Evolutionary conservation across 495 filamentous ascomycete species (phyloP), one percentile per base, ranked within the genome.

Genomic region (Chaetomidium leptoderma): DNA sequence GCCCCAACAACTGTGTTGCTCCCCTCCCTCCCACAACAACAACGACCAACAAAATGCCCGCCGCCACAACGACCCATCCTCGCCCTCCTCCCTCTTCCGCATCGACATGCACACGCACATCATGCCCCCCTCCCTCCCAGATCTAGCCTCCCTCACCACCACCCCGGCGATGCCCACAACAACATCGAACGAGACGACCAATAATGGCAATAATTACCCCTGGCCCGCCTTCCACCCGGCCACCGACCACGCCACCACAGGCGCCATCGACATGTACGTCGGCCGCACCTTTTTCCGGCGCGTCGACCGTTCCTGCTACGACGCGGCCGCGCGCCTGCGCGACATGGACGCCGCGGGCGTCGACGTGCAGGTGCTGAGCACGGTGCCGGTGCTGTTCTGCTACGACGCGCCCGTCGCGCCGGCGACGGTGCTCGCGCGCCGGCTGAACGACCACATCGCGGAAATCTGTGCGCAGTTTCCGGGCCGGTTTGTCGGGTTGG

Each of bases 71-170:
- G 14, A 42, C 53, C 47, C 17, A 8, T 53, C 44, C 24, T 49
- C 36, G 47, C 58, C 45, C 1, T 27, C 51, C 17, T 53, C 51
- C 35, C 63, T 68, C 48, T 68, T 66, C 61, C 60, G 66, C 46
- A 68, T 68, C 57, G 66, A 68, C 53, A 62, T 68, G 61, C 66
- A 68, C 66, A 68, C 66, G 7, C 66, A 68, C 63, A 66, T 68
- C 55, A 68, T 68, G 66, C 66, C 66, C 5, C 44, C 55, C 10
- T 58, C 58, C 39, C 58, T 68, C 2, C 66, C 66, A 1, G 58
- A 61, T 35, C 58, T 60, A 23, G 19, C 60, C 24, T 53, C 63
- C 21, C 36, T 53, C 37, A 53, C 65, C 3, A 39, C 45, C 58
- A 21, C 42, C 55, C 23, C 23, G 7, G 24, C 35, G 14, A 6